Base-by-base conservation (phyloP, 371 early-diverging fungal species). In the Apophysomyces elegans region DNA sequence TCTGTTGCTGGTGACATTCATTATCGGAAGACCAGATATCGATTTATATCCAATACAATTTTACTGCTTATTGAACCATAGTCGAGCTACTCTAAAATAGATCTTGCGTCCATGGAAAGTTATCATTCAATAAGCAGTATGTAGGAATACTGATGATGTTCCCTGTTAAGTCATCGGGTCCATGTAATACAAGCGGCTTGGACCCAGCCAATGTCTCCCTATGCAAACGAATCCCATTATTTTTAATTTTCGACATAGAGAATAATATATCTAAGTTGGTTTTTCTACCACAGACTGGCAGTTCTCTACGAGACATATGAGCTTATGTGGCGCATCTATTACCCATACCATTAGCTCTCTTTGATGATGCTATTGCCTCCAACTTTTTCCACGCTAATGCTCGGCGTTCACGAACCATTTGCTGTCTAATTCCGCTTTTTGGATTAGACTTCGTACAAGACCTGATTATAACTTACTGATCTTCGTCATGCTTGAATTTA, bases 401-500 rank as follows among this genome's bases (percentile, higher is more conserved):
- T 21, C 54, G 54, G 11, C 54, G 54, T 50, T 50, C 54, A 11
- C 54, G 21, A 21, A 9, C 54, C 21, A 21, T 50, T 21, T 7
- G 21, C 21, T 50, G 32, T 50, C 54, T 50, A 7, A 7, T 50
- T 50, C 32, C 21, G 5, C 21, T 50, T 8, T 50, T 9, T 21
- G 0, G 21, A 26, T 50, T 8, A 50, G 54, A 4, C 4, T 18
- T 50, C 5, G 32, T 26, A 26, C 32, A 26, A 26, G 32, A 26
- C 2, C 1, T 18, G 21, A 21, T 18, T 21, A 5, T 47, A 50
- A 54, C 36, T 63, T 56, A 63, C 63, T 38, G 56, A 8, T 59
- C 45, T 56, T 70, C 60, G 1, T 62, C 60, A 9, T 65, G 56
- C 45, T 61, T 70, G 78, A 90, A 94, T 69, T 91, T 83, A 63